Evolutionary conservation across 2,329 filamentous ascomycete genomes (phyloP).

Genomic region (Sporothrix sp.): DNA sequence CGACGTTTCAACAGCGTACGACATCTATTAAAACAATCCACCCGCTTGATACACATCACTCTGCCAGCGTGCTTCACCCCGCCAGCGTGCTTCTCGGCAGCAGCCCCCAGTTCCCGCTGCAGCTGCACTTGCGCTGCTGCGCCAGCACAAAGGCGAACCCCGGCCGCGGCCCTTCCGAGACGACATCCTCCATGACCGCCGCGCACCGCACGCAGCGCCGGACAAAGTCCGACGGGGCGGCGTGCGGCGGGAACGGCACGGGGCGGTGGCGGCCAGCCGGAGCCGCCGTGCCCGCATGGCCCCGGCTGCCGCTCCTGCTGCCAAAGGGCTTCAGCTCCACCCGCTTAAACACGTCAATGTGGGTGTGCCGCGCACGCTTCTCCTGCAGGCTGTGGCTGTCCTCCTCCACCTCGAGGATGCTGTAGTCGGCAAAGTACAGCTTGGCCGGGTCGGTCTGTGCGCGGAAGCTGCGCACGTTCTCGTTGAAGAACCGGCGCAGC

Average conservation of each 20-base stretch:
- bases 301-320: conserved; percentile 1
- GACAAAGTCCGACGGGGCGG: conserved; percentile 23
- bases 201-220: conserved; percentile 51
- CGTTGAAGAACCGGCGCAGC: conserved; percentile 55
- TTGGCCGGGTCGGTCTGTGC: conserved; percentile 52
- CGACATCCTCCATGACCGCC: conserved; percentile 54
- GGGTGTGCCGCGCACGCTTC: conserved; percentile 28
- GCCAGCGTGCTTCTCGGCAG: conserved; percentile 23
- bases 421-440: conserved; percentile 65
- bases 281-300: conserved; percentile 27
- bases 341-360: conserved; percentile 50
- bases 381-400: conserved; percentile 39
- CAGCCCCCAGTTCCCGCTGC: conserved; percentile 44
- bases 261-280: background rate
- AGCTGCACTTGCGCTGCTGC: conserved; percentile 47
- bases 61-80: too few species aligned
- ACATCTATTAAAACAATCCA: too few species aligned
- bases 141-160: conserved; percentile 44
- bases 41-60: too few species aligned
- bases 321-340: conserved; percentile 34
- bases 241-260: background rate
- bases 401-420: conserved; percentile 56
- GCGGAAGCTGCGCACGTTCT: conserved; percentile 48
- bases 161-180: conserved; percentile 33
- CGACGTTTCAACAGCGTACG: too few species aligned